phyloP scores from a whole-genome alignment of 345 rosid species.

The Anastatica hierochuntica region DNA sequence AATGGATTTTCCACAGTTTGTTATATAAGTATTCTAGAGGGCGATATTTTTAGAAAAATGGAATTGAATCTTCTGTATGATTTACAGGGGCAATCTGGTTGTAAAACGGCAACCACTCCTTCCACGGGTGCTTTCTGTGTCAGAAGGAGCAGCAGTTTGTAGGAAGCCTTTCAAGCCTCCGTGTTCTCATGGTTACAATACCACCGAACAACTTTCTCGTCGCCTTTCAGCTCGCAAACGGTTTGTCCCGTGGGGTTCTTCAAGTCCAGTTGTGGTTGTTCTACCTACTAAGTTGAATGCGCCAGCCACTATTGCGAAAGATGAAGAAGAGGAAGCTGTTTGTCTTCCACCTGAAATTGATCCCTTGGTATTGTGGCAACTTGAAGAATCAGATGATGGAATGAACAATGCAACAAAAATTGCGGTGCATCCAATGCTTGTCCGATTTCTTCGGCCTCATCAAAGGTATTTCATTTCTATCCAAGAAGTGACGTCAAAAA shows the following conservation, averaged over 20 bases:
- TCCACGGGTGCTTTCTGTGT: constrained; percentile 75
- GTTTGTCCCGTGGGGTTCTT: constrained; percentile 93
- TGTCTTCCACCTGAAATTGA: constrained; percentile 72
- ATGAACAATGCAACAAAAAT: constrained; percentile 31
- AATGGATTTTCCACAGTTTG: background rate
- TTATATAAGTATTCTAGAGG: background rate
- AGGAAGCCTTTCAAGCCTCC: constrained; percentile 95
- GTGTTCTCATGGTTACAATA: constrained; percentile 45
- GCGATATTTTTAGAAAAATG: background rate
- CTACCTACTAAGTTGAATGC: constrained; percentile 29
- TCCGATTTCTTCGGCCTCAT: constrained; percentile 90
- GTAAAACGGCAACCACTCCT: constrained; percentile 74
- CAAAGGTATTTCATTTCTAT: constrained; percentile 56
- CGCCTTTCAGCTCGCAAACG: constrained; percentile 85
- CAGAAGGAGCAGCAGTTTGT: constrained; percentile 84
- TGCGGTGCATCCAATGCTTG: constrained; percentile 76
- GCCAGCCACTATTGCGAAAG: constrained; percentile 22
- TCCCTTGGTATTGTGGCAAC: constrained; percentile 80
- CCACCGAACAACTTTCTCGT: constrained; percentile 53
- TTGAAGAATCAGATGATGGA: constrained; percentile 47
- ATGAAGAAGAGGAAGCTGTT: constrained; percentile 47
- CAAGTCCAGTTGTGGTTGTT: constrained; percentile 46
- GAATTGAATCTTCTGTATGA: constrained; percentile 8
- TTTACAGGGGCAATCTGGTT: constrained; percentile 69
- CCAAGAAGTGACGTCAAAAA: constrained; percentile 5